Evolutionary conservation across 2,329 filamentous ascomycete genomes (phyloP).

Genomic region (Arthrobotrys conoides): DNA sequence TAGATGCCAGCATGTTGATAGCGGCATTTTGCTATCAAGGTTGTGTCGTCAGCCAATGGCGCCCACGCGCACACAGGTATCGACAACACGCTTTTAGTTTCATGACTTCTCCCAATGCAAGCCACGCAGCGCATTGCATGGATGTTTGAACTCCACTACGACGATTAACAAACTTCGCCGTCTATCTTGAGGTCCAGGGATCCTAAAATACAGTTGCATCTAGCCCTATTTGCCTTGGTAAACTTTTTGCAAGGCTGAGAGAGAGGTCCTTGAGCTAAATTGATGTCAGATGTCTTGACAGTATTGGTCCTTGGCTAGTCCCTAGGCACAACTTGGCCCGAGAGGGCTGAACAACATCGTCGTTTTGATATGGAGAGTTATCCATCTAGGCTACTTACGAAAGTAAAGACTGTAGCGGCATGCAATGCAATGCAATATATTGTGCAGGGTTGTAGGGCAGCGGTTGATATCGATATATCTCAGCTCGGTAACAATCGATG

Average conservation of each 20-base stretch:
- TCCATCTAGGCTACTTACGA: too few species aligned
- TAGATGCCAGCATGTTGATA: not conserved
- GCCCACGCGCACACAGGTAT: not conserved
- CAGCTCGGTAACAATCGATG: constrained; percentile 6
- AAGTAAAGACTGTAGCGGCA: not conserved
- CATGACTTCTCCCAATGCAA: not conserved
- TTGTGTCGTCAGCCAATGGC: not conserved
- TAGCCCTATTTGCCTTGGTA: not conserved
- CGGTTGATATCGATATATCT: not conserved
- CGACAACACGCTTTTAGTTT: not conserved
- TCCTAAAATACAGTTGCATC: not conserved
- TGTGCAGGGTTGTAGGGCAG: constrained; percentile 1
- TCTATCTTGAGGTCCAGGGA: not conserved
- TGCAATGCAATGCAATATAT: constrained; percentile 6
- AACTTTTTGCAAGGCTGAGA: not conserved
- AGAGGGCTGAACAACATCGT: constrained; percentile 7
- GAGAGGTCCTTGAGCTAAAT: not conserved
- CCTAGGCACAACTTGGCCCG: constrained; percentile 1
- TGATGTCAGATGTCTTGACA: not conserved
- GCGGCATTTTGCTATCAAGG: not conserved
- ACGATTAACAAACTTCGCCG: not conserved
- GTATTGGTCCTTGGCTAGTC: not conserved
- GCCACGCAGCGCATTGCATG: not conserved
- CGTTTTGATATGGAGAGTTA: constrained; percentile 9
- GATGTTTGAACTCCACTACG: not conserved